These are phyloP conservation scores for Camelina sativa DNA, from an alignment of 345 rosid genomes.

Conservation along the genomic window DNA sequence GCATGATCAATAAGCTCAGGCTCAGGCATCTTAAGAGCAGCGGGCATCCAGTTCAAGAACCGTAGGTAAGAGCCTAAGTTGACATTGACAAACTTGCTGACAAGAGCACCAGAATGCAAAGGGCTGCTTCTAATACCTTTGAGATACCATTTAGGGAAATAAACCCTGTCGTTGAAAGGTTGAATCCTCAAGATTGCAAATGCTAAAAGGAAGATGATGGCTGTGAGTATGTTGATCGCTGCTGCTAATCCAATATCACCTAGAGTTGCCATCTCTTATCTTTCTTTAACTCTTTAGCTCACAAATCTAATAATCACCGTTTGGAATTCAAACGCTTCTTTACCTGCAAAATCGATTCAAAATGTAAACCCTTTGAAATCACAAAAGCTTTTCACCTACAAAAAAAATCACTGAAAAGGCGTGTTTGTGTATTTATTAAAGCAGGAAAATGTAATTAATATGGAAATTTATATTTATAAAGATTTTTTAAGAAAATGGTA, in stretches of 20 bases:
- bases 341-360: conserved; percentile 22
- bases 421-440: conserved; percentile 21
- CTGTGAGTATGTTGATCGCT: conserved; percentile 71
- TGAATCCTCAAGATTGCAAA: conserved; percentile 89
- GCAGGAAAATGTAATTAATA: neutral
- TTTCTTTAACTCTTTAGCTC: conserved; percentile 3
- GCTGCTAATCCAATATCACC: conserved; percentile 86
- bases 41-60: conserved; percentile 96
- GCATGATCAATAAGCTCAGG: conserved; percentile 94
- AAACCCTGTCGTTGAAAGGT: conserved; percentile 93
- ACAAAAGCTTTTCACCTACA: conserved; percentile 18
- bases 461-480: conserved; percentile 10
- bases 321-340: conserved; percentile 26
- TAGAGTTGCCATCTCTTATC: conserved; percentile 77
- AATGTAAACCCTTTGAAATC: neutral
- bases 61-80: conserved; percentile 66
- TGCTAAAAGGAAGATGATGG: conserved; percentile 75
- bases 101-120: conserved; percentile 58
- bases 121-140: conserved; percentile 83
- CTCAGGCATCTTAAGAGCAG: conserved; percentile 88
- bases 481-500: neutral
- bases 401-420: conserved; percentile 22
- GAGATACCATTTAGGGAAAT: conserved; percentile 97
- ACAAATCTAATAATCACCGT: neutral
- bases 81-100: conserved; percentile 74